These are phyloP conservation scores for Gossypium arboreum DNA, from an alignment of 345 rosid genomes.

Conservation along the genomic window DNA sequence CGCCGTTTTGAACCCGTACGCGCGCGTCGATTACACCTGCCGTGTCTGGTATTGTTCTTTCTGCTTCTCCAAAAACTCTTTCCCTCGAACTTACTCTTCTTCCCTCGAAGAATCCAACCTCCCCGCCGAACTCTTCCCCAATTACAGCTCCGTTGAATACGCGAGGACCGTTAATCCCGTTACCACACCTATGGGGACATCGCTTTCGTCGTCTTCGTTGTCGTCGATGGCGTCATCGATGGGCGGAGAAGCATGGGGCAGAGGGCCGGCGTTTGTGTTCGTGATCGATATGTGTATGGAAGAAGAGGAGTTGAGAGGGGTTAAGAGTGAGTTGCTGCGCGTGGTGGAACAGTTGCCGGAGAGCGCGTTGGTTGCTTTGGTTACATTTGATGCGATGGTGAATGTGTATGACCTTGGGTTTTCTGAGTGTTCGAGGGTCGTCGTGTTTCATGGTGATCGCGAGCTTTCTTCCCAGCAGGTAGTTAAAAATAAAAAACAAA, in stretches of 20 bases:
- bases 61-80: conserved; percentile 54
- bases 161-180: conserved; percentile 13
- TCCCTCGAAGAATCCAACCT: conserved; percentile 76
- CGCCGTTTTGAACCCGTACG: conserved; percentile 80
- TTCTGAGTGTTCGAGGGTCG: conserved; percentile 63
- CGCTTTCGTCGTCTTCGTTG: conserved; percentile 30
- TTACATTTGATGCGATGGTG: conserved; percentile 83
- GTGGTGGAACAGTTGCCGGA: conserved; percentile 85
- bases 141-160: conserved; percentile 83
- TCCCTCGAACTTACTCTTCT: conserved; percentile 66
- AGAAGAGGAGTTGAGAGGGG: conserved; percentile 64
- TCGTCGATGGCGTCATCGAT: conserved; percentile 45
- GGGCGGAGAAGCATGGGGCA: conserved; percentile 13
- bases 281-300: conserved; percentile 69
- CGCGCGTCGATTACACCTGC: conserved; percentile 82
- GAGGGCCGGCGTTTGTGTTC: conserved; percentile 85
- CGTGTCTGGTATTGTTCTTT: conserved; percentile 91
- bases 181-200: conserved; percentile 16
- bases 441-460: conserved; percentile 74
- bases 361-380: conserved; percentile 59
- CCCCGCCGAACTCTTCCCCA: conserved; percentile 97
- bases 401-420: conserved; percentile 78
- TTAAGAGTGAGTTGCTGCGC: conserved; percentile 66
- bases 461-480: conserved; percentile 78
- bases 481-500: neutral